Conservation (phyloP, 768 basidiomycete genomes). For the Goffeauzyma gilvescens region DNA sequence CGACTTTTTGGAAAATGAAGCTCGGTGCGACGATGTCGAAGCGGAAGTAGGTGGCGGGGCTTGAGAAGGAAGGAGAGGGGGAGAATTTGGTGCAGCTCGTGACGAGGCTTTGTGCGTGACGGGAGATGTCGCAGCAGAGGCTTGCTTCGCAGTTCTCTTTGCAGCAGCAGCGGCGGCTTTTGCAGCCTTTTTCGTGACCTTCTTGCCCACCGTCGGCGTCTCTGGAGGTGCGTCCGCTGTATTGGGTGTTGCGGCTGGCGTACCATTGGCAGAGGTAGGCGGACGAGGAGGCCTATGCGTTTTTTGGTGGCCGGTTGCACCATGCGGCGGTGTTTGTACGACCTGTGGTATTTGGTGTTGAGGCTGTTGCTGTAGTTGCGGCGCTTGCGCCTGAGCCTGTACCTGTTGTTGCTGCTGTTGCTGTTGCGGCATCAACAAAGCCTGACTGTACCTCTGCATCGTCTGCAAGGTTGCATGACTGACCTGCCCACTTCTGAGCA, state of each 20-base stretch:
- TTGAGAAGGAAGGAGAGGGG: neutral
- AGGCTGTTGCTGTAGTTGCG: neutral
- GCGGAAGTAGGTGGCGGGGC: conserved; percentile 1
- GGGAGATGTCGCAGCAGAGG: conserved; percentile 9
- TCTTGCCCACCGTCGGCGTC: neutral
- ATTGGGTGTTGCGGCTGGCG: neutral
- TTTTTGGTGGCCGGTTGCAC: neutral
- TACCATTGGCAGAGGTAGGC: neutral
- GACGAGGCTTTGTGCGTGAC: conserved; percentile 3
- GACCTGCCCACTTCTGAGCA: conserved; percentile 12
- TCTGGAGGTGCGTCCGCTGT: neutral
- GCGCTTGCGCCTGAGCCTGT: neutral
- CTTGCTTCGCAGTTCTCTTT: conserved; percentile 7
- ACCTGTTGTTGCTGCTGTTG: conserved; percentile 6
- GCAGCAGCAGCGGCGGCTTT: conserved; percentile 1
- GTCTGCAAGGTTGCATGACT: conserved; percentile 14
- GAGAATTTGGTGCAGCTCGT: neutral
- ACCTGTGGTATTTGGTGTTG: neutral
- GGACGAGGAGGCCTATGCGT: neutral
- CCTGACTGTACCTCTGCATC: conserved; percentile 18
- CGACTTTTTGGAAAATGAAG: neutral
- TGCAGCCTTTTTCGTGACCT: neutral
- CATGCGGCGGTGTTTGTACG: neutral
- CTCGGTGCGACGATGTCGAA: no score
- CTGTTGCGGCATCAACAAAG: conserved; percentile 1